Conservation (phyloP, 257 asterid species). For the Primulina eburnea region DNA sequence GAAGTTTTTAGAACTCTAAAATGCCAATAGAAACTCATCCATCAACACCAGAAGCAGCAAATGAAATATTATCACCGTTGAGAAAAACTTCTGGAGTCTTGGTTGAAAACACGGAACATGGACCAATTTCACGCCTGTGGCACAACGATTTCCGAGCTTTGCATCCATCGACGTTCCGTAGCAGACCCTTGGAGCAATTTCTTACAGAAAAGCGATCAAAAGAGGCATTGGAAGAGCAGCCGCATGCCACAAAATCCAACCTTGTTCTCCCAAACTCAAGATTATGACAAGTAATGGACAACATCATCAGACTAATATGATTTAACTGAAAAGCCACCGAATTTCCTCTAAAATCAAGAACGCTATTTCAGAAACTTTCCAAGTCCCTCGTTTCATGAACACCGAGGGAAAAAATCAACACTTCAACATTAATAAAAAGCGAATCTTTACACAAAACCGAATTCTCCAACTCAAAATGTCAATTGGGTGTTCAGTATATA, state of each 20-base stretch:
- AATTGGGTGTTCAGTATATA: conserved; percentile 11
- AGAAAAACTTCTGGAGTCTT: conserved; percentile 62
- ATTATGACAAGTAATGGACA: conserved; percentile 66
- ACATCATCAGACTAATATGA: conserved; percentile 40
- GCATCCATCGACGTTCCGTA: conserved; percentile 42
- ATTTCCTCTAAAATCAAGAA: conserved; percentile 28
- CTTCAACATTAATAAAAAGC: conserved; percentile 3
- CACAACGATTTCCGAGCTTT: conserved; percentile 44
- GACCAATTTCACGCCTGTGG: conserved; percentile 50
- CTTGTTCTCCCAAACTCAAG: conserved; percentile 63
- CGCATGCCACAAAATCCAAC: conserved; percentile 59
- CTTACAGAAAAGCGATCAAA: conserved; percentile 34
- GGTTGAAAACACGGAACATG: conserved; percentile 61
- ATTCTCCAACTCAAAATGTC: conserved; percentile 7
- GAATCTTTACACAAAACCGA: conserved; percentile 8
- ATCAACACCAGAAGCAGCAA: background rate
- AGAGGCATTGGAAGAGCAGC: conserved; percentile 66
- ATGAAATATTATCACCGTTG: conserved; percentile 39
- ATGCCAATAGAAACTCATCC: background rate
- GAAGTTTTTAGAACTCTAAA: conserved; percentile 1
- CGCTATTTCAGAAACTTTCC: conserved; percentile 42
- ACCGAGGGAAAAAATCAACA: conserved; percentile 19
- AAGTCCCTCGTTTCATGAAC: conserved; percentile 27
- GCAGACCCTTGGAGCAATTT: conserved; percentile 36
- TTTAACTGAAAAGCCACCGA: conserved; percentile 17